Base-by-base conservation (phyloP, 2,329 filamentous ascomycete genomes). In the Xylogone sp. region DNA sequence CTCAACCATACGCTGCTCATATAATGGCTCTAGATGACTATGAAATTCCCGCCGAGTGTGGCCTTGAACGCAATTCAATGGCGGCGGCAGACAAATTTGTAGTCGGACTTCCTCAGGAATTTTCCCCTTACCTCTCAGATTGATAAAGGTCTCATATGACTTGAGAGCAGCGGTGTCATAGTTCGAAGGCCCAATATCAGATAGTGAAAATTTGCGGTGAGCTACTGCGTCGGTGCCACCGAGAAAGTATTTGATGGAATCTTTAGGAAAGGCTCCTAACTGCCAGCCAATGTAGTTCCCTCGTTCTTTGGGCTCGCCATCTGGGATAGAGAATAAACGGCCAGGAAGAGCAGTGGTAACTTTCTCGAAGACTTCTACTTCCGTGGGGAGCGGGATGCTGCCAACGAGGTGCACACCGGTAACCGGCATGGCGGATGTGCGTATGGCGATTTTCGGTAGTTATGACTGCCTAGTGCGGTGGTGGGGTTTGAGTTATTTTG, bases 301-400 rank as follows among this genome's bases (percentile, higher is more conserved):
- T 22, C 71, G 63, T 42, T 63, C 43, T 13, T 62, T 69, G 6
- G 69, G 68, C 54, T 75, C 72, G 45, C 71, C 72, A 54, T 75
- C 72, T 2, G 71, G 71, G 3, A 75, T 65, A 29, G 65, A 65
- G 21, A 57, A 60, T 21, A 74, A 57, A 12, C 68, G 69, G 20
- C 56, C 52, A 3, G 68, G 64, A 2, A 72, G 60, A 3, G 54
- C 54, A 6, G 58, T 51, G n/a, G 53, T 50, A 31, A 67, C 60
- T 24, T 53, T 59, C 2, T 54, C 62, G 48, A 74, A 69, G 16
- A 68, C 66, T 13, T 65, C 59, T 43, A 65, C 58, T 3, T 65
- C 58, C 46, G 68, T 59, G 3, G 62, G 50, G 3, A 69, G 59
- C 3, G 68, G 68, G 24, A 72, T 61, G 46, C 69, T 71, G 29